These are phyloP conservation scores for Fusarium buharicum DNA, from an alignment of 2,329 filamentous ascomycete species.

Conservation along the genomic window DNA sequence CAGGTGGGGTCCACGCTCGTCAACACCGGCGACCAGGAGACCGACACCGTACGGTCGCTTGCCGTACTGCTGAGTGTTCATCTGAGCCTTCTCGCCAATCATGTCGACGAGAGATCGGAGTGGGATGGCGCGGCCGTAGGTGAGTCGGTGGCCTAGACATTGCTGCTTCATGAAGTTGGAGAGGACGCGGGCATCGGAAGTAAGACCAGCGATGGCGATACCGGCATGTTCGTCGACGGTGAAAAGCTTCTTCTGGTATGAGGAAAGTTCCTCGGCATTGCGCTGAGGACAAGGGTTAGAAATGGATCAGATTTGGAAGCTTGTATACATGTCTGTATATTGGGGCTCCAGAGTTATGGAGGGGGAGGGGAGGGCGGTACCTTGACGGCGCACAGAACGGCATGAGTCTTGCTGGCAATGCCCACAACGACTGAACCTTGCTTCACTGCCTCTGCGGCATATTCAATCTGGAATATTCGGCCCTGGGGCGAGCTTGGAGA, in stretches of 20 bases:
- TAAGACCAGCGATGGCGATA: conserved; percentile 94
- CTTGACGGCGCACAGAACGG: conserved; percentile 96
- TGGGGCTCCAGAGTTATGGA: conserved; percentile 18
- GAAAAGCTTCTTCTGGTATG: conserved; percentile 99
- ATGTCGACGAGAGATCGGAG: conserved; percentile 88
- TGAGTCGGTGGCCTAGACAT: conserved; percentile 93
- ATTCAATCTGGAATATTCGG: conserved; percentile 99
- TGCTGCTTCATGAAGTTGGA: conserved; percentile 99
- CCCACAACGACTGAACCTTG: conserved; percentile 98
- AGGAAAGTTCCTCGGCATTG: conserved; percentile 98
- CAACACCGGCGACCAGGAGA: conserved; percentile 89
- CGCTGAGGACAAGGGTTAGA: conserved; percentile 65
- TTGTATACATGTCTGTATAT: neutral
- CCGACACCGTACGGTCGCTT: conserved; percentile 97
- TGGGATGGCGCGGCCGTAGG: conserved; percentile 93
- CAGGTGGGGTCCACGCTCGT: conserved; percentile 92
- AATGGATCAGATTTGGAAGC: neutral
- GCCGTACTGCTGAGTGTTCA: conserved; percentile 97
- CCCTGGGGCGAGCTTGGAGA: conserved; percentile 89
- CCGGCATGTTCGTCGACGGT: conserved; percentile 95
- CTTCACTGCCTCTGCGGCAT: conserved; percentile 98
- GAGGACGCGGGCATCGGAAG: conserved; percentile 96
- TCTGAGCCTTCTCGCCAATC: conserved; percentile 96
- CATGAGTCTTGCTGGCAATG: conserved; percentile 97
- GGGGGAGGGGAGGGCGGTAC: conserved; percentile 59